phyloP scores from a whole-genome alignment of 192 early-diverging fungal genomes.

The Coemansia sp. region DNA sequence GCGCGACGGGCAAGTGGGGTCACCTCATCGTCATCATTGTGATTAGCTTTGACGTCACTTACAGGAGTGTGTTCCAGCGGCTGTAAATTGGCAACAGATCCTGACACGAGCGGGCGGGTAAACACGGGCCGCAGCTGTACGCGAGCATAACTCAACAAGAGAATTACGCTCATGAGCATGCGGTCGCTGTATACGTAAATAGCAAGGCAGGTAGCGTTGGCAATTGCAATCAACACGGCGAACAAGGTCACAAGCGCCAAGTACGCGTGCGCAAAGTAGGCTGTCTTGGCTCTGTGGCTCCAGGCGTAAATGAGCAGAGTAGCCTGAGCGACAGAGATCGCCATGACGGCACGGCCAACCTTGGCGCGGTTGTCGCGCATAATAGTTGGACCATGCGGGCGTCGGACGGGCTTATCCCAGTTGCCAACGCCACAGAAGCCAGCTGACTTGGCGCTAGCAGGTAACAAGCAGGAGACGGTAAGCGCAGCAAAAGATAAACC shows the following conservation, averaged over 20 bases:
- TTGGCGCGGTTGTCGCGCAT: constrained; percentile 22
- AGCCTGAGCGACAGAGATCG: constrained; percentile 4
- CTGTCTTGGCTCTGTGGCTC: background rate
- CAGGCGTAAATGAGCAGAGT: background rate
- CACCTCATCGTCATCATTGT: background rate
- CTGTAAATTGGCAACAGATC: background rate
- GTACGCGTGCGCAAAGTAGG: background rate
- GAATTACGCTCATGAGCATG: background rate
- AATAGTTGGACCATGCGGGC: constrained; percentile 13
- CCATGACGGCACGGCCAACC: background rate
- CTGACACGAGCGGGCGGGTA: background rate
- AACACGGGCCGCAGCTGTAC: constrained; percentile 31
- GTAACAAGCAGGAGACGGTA: background rate
- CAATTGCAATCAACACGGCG: background rate
- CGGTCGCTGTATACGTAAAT: constrained; percentile 5
- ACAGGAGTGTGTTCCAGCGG: background rate
- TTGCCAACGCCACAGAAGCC: background rate
- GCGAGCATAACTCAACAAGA: background rate
- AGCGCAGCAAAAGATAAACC: background rate
- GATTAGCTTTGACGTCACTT: background rate
- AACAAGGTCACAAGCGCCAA: background rate
- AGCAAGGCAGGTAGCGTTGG: background rate
- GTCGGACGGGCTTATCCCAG: constrained; percentile 14
- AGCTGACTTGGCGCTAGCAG: background rate
- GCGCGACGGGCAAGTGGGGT: constrained; percentile 26